Evolutionary conservation across 1,284 basidiomycete species (phyloP).

Genomic region (Ustilago shanxiensis): DNA sequence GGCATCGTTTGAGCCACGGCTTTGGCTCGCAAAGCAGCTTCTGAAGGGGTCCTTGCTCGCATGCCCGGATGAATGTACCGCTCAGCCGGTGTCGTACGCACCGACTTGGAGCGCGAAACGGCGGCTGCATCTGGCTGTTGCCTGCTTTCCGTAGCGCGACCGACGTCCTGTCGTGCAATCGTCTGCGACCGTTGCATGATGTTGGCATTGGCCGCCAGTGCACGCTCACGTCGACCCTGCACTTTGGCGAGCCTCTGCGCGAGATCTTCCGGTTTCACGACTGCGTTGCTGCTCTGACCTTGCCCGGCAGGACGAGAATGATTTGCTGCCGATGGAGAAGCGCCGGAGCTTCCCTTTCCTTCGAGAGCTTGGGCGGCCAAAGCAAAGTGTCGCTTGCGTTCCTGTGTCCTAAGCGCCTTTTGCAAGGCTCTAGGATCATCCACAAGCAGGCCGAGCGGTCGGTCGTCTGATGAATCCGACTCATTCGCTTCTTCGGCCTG

Average conservation of each 20-base stretch:
- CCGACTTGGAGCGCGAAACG: conserved; percentile 39
- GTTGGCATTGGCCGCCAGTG: conserved; percentile 24
- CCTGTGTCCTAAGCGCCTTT: conserved; percentile 42
- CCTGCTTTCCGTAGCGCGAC: conserved; percentile 11
- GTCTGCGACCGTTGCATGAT: conserved; percentile 45
- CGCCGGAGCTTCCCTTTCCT: conserved; percentile 27
- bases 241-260: conserved; percentile 35
- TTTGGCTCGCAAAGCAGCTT: conserved; percentile 47
- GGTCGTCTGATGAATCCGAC: conserved; percentile 54
- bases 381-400: conserved; percentile 49
- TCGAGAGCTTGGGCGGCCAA: conserved; percentile 37
- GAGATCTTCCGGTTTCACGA: conserved; percentile 40
- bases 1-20: conserved; percentile 40
- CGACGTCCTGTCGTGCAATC: conserved; percentile 28
- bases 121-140: conserved; percentile 11
- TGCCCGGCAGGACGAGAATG: conserved; percentile 16
- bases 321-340: conserved; percentile 9
- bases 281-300: conserved; percentile 13
- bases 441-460: conserved; percentile 48
- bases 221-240: conserved; percentile 34
- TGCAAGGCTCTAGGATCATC: conserved; percentile 49
- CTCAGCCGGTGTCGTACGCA: conserved; percentile 35
- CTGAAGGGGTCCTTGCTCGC: conserved; percentile 43
- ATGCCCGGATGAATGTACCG: conserved; percentile 37
- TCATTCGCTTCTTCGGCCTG: conserved; percentile 20